Evolutionary conservation across 2,329 filamentous ascomycete genomes (phyloP).

Genomic region (Exophiala sideris): DNA sequence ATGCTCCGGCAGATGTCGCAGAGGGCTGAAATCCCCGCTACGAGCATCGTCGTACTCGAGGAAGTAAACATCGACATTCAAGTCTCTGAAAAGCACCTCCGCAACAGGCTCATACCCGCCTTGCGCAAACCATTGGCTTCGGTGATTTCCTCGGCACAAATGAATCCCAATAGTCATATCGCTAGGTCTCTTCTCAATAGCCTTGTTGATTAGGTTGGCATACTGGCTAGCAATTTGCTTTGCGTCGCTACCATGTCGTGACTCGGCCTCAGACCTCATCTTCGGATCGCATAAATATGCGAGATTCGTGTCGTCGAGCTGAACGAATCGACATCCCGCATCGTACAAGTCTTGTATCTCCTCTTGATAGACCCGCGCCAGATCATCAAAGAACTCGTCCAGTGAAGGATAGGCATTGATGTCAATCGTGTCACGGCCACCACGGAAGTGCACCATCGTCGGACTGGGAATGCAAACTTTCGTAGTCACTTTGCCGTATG

Average conservation of each 20-base stretch:
- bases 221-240: constrained; percentile 51
- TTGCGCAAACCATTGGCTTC: constrained; percentile 56
- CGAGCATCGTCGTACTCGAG: constrained; percentile 59
- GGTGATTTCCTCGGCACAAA: constrained; percentile 57
- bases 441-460: constrained; percentile 61
- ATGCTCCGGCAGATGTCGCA: constrained; percentile 52
- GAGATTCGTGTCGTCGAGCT: constrained; percentile 60
- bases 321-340: constrained; percentile 55
- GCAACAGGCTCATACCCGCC: constrained; percentile 59
- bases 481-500: constrained; percentile 19
- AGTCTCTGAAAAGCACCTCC: constrained; percentile 55
- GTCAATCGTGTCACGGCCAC: constrained; percentile 53
- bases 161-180: constrained; percentile 58
- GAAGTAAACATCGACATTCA: constrained; percentile 58
- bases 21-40: constrained; percentile 54
- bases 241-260: constrained; percentile 49
- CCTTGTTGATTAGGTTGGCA: constrained; percentile 54
- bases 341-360: constrained; percentile 53
- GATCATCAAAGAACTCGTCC: constrained; percentile 55
- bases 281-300: constrained; percentile 57
- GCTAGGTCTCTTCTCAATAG: constrained; percentile 50
- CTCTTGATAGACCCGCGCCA: constrained; percentile 54
- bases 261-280: constrained; percentile 53
- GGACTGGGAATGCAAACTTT: constrained; percentile 59
- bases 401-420: constrained; percentile 53